Base-by-base conservation (phyloP, 169 alveolate genomes). In the Perkinsus olseni region DNA sequence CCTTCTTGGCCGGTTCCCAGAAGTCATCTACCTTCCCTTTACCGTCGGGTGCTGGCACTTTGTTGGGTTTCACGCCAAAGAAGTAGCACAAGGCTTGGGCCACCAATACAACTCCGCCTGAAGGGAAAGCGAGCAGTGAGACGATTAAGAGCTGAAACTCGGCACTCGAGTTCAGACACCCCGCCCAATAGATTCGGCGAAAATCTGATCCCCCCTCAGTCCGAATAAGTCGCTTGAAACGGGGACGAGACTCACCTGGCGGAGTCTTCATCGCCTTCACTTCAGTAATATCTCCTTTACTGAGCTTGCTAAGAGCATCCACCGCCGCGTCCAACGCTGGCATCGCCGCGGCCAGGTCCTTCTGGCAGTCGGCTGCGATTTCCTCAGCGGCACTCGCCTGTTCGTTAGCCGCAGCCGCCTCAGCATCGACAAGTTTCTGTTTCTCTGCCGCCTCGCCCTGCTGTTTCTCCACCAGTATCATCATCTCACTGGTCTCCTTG, bases 241-340 rank as follows among this genome's bases (percentile, higher is more conserved):
- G 21, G 11, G 11, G 11, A 96, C 95, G 91, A 6, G 34, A 0
- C 82, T 28, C 34, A 62, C 82, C 82, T 21, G 82, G 82, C 34
- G 99, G 99, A 8, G 97, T 95, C 93, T 95, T 97, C 96, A 97
- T 96, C 74, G 98, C 95, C 93, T 98, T 98, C 94, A 98, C 95
- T 96, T 98, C 99, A 37, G 97, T 96, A 91, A 98, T 97, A 96
- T 98, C 99, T 51, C 97, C 97, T 51, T 97, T 97, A 92, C 97
- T 96, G 20, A 98, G 96, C 92, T 97, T 96, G 94, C 97, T 98
- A 93, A 97, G 98, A 37, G 99, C 99, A 74, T 96, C 98, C 93
- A 96, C 94, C 1, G 99, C 99, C 21, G 97, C 97, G 38, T 95
- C 93, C 74, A 98, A 94, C 38, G 97, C 98, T 24, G 99, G 99